Evolutionary conservation across 2,329 filamentous ascomycete species (phyloP).

Genomic region (Aspergillus alliaceus): DNA sequence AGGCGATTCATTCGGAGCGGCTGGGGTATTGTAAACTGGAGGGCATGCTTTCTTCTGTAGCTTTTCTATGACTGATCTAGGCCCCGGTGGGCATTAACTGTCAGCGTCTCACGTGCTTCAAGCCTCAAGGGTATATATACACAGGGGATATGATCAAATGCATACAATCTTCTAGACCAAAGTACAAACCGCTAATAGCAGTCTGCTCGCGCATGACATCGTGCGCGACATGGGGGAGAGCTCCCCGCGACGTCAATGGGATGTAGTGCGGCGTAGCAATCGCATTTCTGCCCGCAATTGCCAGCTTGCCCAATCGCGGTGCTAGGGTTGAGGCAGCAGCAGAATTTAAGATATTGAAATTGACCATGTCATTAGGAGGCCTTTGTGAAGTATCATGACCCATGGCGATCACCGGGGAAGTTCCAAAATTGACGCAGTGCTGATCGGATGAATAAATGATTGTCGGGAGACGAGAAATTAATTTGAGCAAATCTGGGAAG

Average conservation of each 20-base stretch:
- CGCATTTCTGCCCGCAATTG: constrained; percentile 61
- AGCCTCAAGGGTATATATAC: background rate
- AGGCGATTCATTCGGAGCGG: constrained; percentile 50
- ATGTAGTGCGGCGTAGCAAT: constrained; percentile 83
- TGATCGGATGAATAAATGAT: constrained; percentile 1
- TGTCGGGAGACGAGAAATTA: constrained; percentile 19
- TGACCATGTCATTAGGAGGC: constrained; percentile 35
- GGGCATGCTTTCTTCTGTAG: constrained; percentile 45
- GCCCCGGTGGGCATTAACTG: constrained; percentile 30
- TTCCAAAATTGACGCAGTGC: background rate
- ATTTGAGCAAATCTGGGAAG: background rate
- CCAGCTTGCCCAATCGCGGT: constrained; percentile 68
- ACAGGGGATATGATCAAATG: constrained; percentile 6
- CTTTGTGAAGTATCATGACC: constrained; percentile 22
- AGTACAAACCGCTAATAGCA: constrained; percentile 68
- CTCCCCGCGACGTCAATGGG: constrained; percentile 76
- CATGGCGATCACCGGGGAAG: constrained; percentile 25
- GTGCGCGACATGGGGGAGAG: constrained; percentile 82
- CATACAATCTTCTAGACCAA: constrained; percentile 92
- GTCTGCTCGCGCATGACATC: constrained; percentile 72
- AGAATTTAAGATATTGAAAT: constrained; percentile 38
- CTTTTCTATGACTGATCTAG: constrained; percentile 62
- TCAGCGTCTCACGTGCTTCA: constrained; percentile 24
- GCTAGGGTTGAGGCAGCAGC: constrained; percentile 33
- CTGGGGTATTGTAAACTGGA: constrained; percentile 52